phyloP scores from a whole-genome alignment of 2,329 filamentous ascomycete genomes.

The Venturia carpophila region DNA sequence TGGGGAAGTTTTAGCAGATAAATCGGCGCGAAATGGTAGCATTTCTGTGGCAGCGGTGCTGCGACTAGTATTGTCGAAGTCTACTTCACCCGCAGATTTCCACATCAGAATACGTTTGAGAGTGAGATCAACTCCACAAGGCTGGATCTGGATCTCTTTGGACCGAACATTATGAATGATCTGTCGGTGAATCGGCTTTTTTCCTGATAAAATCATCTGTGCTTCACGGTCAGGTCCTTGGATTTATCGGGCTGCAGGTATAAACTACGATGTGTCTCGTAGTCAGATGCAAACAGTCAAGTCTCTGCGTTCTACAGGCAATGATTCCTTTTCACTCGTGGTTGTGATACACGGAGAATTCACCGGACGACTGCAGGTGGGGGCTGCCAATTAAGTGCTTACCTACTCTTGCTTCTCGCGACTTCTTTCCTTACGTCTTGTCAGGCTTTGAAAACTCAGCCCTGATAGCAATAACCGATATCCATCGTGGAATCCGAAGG shows the following conservation, averaged over 20 bases:
- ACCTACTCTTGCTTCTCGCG: too few species aligned
- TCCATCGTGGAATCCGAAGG: too few species aligned
- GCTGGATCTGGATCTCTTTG: constrained; percentile 19
- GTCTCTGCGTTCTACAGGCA: too few species aligned
- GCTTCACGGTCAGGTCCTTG: not conserved
- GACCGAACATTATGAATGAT: constrained; percentile 7
- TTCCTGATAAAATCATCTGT: constrained; percentile 6
- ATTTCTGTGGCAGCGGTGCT: constrained; percentile 11
- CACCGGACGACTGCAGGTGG: too few species aligned
- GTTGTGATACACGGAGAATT: too few species aligned
- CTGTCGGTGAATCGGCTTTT: not conserved
- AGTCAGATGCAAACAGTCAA: not conserved
- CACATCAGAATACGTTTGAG: constrained; percentile 22
- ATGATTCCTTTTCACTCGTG: too few species aligned
- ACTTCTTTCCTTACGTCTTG: too few species aligned
- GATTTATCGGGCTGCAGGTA: too few species aligned
- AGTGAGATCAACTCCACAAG: constrained; percentile 25
- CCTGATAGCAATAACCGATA: too few species aligned
- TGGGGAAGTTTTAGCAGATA: not conserved
- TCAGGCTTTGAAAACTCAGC: too few species aligned
- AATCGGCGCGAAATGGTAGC: constrained; percentile 6
- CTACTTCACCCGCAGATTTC: constrained; percentile 22
- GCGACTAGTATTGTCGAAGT: constrained; percentile 22
- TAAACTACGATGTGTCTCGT: not conserved
- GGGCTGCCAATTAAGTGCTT: too few species aligned